Conservation (phyloP, 1,284 basidiomycete genomes). For the Schizophyllum amplum region DNA sequence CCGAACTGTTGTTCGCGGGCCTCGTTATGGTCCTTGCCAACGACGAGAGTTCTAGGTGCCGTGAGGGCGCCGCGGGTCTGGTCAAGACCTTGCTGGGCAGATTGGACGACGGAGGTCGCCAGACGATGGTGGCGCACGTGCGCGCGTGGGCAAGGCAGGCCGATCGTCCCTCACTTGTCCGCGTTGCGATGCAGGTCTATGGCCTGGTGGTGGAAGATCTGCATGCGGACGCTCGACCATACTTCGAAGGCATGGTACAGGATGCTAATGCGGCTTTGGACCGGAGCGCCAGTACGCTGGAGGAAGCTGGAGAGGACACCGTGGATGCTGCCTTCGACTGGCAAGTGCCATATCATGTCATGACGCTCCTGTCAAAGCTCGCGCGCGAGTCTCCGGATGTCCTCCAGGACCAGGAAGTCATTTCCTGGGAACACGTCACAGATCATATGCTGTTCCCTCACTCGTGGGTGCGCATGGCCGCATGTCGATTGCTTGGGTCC, state of each 20-base stretch:
- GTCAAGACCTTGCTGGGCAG: conserved; percentile 71
- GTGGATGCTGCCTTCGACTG: conserved; percentile 54
- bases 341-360: conserved; percentile 79
- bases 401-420: conserved; percentile 28
- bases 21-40: conserved; percentile 93
- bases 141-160: conserved; percentile 75
- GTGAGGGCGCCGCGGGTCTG: conserved; percentile 80
- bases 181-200: conserved; percentile 77
- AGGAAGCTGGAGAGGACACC: conserved; percentile 30
- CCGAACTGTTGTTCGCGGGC: conserved; percentile 88
- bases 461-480: conserved; percentile 85
- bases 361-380: conserved; percentile 62
- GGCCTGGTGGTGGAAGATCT: conserved; percentile 71
- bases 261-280: conserved; percentile 49
- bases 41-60: conserved; percentile 84
- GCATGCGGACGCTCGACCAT: conserved; percentile 38
- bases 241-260: conserved; percentile 47
- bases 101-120: conserved; percentile 55
- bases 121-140: conserved; percentile 61
- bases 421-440: conserved; percentile 62
- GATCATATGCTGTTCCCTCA: conserved; percentile 83
- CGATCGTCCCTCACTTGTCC: conserved; percentile 50
- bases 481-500: conserved; percentile 71
- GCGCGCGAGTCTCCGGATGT: conserved; percentile 50
- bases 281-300: conserved; percentile 34